Evolutionary conservation across 2,329 filamentous ascomycete genomes (phyloP), one percentile per base, ranked within the genome.

Genomic region (Colletotrichum somersetense): DNA sequence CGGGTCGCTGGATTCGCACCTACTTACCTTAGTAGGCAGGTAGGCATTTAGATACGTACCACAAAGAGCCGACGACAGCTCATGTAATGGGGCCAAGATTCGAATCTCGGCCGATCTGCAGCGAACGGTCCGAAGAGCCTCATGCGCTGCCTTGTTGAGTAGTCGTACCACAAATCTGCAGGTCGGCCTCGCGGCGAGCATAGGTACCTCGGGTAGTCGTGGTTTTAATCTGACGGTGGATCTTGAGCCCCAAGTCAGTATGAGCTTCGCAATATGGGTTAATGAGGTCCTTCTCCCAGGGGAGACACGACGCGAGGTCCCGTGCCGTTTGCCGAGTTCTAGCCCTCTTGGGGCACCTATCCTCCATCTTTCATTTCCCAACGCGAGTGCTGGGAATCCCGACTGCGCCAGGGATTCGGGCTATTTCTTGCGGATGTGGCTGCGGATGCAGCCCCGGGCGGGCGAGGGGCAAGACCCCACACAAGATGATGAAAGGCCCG

Each of bases 1-100:
- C 70, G 50, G 56, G 66, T 72, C 38, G 38, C 53, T 61, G 70
- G 69, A 72, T 40, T 57, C 64, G 10, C 26, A 16, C 18, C 63
- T 14, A 40, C 11, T 11, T 38, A 38, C 35, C 35, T 38, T 1
- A 12, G 38, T 40, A 40, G 38, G 38, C 11, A 40, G 38, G 38
- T 40, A 40, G 38, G 38, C 14, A 16, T 2, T 40, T 46, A 46
- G 3, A 5, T 16, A 23, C 63, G 57, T 44, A 53, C 23, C 18
- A 44, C 58, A 52, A 58, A 12, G 7, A 12, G 40, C 23, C 10
- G 23, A 33, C 26, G 18, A 16, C 46, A n/a, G 59, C 66, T 69
- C 55, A 65, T 42, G n/a, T 70, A 61, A 59, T 26, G 48, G 8
- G 8, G 18, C 14, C 7, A 16, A 16, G 65, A 33, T 8, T 33